Percentiles rank a stretch among this genome's conserved stretches.
These are phyloP conservation scores for Backusella psychrophila DNA, from an alignment of 192 early-diverging fungal genomes.

Conservation along the genomic window DNA sequence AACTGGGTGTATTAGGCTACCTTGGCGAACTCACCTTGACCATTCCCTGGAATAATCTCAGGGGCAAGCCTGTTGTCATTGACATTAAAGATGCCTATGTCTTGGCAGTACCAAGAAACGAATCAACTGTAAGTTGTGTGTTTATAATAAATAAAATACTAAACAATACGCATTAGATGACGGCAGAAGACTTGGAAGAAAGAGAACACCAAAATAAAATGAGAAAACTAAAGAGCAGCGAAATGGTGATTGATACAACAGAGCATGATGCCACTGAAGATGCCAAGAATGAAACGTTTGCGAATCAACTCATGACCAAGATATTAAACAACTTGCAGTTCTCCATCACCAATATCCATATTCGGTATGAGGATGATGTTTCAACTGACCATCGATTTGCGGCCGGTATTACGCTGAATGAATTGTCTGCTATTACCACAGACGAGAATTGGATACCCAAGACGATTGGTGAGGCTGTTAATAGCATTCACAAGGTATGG, in stretches of 20 bases:
- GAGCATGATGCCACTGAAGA: constrained; percentile 24
- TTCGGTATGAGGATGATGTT: constrained; percentile 89
- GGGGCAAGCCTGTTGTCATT: constrained; percentile 89
- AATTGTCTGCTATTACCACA: constrained; percentile 91
- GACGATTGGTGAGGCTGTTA: constrained; percentile 77
- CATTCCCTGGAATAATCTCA: constrained; percentile 98
- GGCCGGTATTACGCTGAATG: constrained; percentile 82
- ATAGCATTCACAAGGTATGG: constrained; percentile 84
- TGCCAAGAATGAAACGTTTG: constrained; percentile 77
- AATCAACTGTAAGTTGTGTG: constrained; percentile 48
- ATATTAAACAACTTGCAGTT: constrained; percentile 97
- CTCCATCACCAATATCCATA: constrained; percentile 92
- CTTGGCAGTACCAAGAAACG: constrained; percentile 78
- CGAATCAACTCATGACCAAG: constrained; percentile 87
- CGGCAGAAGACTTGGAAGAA: constrained; percentile 72
- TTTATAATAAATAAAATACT: background rate
- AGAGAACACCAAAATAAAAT: constrained; percentile 78
- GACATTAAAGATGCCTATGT: constrained; percentile 87
- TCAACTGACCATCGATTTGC: constrained; percentile 82
- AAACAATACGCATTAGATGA: constrained; percentile 58
- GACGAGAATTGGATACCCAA: constrained; percentile 80
- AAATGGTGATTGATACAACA: constrained; percentile 45
- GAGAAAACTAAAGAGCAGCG: constrained; percentile 77
- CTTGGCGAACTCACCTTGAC: constrained; percentile 88
- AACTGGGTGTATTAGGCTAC: constrained; percentile 57